phyloP scores from a whole-genome alignment of 345 rosid species.

The Lepidium didymum region DNA sequence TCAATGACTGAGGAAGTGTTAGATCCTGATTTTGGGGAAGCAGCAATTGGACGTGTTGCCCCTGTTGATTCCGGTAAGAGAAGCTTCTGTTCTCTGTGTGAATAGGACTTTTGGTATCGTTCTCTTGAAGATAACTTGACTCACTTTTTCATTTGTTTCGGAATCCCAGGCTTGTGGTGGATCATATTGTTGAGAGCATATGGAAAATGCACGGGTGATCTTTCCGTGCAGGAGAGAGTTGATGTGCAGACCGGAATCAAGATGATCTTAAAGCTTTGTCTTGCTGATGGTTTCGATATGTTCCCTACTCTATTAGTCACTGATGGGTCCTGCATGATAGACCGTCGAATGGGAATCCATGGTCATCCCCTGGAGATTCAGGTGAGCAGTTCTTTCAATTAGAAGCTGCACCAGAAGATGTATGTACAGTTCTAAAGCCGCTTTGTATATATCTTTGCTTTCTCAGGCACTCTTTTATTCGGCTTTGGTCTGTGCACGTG shows the following conservation, averaged over 20 bases:
- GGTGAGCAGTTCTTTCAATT: constrained; percentile 31
- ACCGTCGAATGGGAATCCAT: constrained; percentile 97
- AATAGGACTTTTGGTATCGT: background rate
- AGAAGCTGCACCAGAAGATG: background rate
- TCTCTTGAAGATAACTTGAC: background rate
- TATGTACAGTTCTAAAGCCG: background rate
- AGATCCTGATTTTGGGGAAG: constrained; percentile 95
- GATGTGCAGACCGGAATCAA: constrained; percentile 96
- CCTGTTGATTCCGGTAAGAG: constrained; percentile 85
- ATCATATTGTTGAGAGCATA: constrained; percentile 83
- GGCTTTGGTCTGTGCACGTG: constrained; percentile 73
- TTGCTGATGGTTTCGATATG: constrained; percentile 98
- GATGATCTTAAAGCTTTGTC: constrained; percentile 83
- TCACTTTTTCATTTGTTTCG: background rate
- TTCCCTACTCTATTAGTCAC: constrained; percentile 90
- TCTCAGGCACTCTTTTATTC: constrained; percentile 78
- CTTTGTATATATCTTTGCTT: background rate
- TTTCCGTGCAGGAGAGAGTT: constrained; percentile 77
- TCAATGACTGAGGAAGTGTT: constrained; percentile 75
- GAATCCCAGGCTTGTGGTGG: constrained; percentile 78
- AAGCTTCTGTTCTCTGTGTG: background rate
- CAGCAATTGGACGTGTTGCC: constrained; percentile 98
- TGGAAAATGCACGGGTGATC: constrained; percentile 87
- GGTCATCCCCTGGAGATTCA: constrained; percentile 96
- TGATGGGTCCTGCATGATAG: constrained; percentile 99